Conservation (phyloP, 2,329 filamentous ascomycete genomes). For the Periconia sp. region DNA sequence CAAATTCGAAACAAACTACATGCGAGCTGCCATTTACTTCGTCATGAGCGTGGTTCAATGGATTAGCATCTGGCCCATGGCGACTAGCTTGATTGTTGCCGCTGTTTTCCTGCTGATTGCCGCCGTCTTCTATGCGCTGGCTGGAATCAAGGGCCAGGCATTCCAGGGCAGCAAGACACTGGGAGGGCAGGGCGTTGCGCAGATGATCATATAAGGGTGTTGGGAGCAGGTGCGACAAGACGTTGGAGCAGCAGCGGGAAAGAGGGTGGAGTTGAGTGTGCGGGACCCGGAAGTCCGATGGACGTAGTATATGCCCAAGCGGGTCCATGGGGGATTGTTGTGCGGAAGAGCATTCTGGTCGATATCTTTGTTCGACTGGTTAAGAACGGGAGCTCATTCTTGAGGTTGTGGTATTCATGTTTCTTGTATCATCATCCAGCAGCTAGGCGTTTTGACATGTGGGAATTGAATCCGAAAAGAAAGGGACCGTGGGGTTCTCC, state of each 20-base stretch:
- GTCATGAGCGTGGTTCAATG: slow-evolving; percentile 85
- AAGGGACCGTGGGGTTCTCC: slow-evolving; percentile 1
- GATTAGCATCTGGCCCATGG: slow-evolving; percentile 70
- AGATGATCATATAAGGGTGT: slow-evolving; percentile 80
- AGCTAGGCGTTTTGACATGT: slow-evolving; percentile 36
- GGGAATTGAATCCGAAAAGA: slow-evolving; percentile 4
- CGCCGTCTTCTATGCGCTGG: slow-evolving; percentile 78
- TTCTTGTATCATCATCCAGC: slow-evolving; percentile 34
- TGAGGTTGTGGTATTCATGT: slow-evolving; percentile 9
- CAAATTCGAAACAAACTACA: slow-evolving; percentile 93
- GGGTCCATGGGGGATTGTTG: neutral
- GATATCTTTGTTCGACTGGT: slow-evolving; percentile 1
- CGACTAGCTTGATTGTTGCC: slow-evolving; percentile 82
- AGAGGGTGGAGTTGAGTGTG: no score
- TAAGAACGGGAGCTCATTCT: slow-evolving; percentile 6
- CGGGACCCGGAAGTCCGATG: no score
- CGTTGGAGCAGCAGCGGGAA: no score
- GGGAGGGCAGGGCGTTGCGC: slow-evolving; percentile 89
- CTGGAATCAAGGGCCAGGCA: slow-evolving; percentile 80
- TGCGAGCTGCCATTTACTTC: slow-evolving; percentile 86
- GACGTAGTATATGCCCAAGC: neutral
- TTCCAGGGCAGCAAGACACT: slow-evolving; percentile 96
- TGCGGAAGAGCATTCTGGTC: slow-evolving; percentile 1
- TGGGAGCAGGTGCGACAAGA: neutral
- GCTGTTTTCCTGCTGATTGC: slow-evolving; percentile 82